A percentile compares a stretch with the other conserved stretches of the same genome.
Evolutionary conservation across 768 basidiomycete species (phyloP).

Genomic region (Cystofilobasidium macerans): DNA sequence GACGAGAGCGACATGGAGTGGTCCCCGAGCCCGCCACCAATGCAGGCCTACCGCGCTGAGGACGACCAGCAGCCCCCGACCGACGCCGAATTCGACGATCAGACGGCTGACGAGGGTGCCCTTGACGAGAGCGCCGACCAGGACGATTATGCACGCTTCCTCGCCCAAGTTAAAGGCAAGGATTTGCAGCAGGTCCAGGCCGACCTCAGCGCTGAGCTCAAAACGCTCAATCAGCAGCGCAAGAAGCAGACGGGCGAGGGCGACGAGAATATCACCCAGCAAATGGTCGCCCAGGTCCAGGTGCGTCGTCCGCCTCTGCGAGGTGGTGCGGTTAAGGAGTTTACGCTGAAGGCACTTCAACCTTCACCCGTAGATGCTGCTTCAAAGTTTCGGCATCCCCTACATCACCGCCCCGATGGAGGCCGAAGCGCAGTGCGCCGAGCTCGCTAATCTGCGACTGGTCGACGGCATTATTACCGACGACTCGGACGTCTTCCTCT

Average conservation of each 20-base stretch:
- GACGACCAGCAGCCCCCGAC: not conserved
- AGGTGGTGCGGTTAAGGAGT: no score
- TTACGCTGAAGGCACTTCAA: not conserved
- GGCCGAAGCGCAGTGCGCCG: conserved; percentile 96
- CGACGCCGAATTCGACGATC: conserved; percentile 42
- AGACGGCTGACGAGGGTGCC: conserved; percentile 47
- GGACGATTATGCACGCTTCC: conserved; percentile 77
- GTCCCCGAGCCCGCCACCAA: conserved; percentile 14
- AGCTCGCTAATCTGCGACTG: conserved; percentile 67
- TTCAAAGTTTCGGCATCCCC: conserved; percentile 89
- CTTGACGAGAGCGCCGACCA: conserved; percentile 39
- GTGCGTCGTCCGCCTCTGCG: conserved; percentile 32
- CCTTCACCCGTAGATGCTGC: conserved; percentile 52
- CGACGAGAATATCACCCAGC: conserved; percentile 76
- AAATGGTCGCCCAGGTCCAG: conserved; percentile 80
- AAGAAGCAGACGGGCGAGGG: conserved; percentile 86
- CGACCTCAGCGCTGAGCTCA: conserved; percentile 89
- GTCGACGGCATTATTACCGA: conserved; percentile 98
- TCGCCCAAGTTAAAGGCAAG: conserved; percentile 80
- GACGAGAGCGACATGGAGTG: conserved; percentile 5
- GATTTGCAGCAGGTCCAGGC: conserved; percentile 66
- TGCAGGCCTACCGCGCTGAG: not conserved
- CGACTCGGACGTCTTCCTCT: conserved; percentile 97
- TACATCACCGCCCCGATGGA: conserved; percentile 99
- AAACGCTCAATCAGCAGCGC: conserved; percentile 63